phyloP scores from a whole-genome alignment of 2,329 filamentous ascomycete species.

The Paraphoma chrysanthemicola region DNA sequence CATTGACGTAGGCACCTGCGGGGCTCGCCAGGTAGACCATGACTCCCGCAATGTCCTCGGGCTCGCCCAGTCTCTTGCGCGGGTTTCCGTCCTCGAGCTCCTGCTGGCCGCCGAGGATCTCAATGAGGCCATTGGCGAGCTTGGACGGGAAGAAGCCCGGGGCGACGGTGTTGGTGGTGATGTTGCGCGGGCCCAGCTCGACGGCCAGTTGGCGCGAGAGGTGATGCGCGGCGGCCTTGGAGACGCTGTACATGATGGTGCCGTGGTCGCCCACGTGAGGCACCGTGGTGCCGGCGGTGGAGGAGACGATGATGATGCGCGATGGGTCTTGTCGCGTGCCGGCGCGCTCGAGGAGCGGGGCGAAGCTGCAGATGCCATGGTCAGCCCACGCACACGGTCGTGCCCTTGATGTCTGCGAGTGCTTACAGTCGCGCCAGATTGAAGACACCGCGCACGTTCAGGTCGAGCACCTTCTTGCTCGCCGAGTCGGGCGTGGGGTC shows the following conservation, averaged over 20 bases:
- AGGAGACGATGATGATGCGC: slow-evolving; percentile 48
- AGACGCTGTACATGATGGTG: slow-evolving; percentile 50
- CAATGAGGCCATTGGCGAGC: slow-evolving; percentile 46
- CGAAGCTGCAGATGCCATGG: slow-evolving; percentile 28
- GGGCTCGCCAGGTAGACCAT: slow-evolving; percentile 45
- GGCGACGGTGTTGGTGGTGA: slow-evolving; percentile 48
- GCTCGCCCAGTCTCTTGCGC: slow-evolving; percentile 39
- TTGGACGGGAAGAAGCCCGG: slow-evolving; percentile 51
- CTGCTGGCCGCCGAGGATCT: slow-evolving; percentile 50
- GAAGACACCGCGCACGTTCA: slow-evolving; percentile 51
- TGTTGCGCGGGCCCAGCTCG: slow-evolving; percentile 48
- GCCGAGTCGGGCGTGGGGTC: slow-evolving; percentile 46
- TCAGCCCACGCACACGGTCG: background rate
- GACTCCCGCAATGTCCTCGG: slow-evolving; percentile 47
- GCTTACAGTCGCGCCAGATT: slow-evolving; percentile 44
- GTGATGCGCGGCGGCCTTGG: slow-evolving; percentile 50
- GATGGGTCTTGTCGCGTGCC: slow-evolving; percentile 43
- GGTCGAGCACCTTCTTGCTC: slow-evolving; percentile 46
- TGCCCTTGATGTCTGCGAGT: no score
- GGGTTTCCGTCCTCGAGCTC: slow-evolving; percentile 44
- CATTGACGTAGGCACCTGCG: slow-evolving; percentile 40
- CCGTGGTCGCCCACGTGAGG: slow-evolving; percentile 47
- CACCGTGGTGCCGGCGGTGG: slow-evolving; percentile 46
- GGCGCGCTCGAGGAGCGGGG: slow-evolving; percentile 43
- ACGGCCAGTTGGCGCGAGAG: slow-evolving; percentile 48